Conservation (phyloP, 495 filamentous ascomycete genomes). For the Xylaria castorea region DNA sequence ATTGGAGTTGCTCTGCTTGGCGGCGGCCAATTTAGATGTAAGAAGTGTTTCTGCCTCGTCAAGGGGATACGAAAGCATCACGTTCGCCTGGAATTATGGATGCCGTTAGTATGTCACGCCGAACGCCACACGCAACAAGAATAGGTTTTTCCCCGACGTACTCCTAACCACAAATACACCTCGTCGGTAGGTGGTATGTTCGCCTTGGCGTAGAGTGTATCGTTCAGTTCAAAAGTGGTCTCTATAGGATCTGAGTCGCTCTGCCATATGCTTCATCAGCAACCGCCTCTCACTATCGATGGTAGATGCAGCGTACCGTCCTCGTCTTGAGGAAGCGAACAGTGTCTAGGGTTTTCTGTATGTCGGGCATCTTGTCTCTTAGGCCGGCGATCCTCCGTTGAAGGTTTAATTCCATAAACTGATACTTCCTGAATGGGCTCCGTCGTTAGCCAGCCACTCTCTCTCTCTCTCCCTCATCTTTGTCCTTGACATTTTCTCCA, state of each 20-base stretch:
- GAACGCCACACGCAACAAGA: background rate
- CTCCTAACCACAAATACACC: constrained; percentile 95
- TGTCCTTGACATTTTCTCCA: background rate
- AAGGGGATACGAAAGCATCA: constrained; percentile 95
- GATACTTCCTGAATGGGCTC: constrained; percentile 76
- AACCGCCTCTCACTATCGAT: background rate
- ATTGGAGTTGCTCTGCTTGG: constrained; percentile 76
- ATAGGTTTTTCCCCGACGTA: constrained; percentile 45
- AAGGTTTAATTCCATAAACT: constrained; percentile 98
- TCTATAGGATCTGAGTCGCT: constrained; percentile 71
- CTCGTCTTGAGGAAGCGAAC: constrained; percentile 80
- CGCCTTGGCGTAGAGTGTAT: constrained; percentile 92
- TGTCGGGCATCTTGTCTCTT: constrained; percentile 95
- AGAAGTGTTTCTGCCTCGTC: constrained; percentile 84
- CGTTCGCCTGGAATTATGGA: constrained; percentile 71
- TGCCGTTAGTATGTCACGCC: constrained; percentile 21
- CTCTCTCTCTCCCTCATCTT: background rate
- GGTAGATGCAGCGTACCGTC: constrained; percentile 54
- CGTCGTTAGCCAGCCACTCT: constrained; percentile 18
- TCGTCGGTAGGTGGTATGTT: constrained; percentile 82
- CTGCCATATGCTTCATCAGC: constrained; percentile 35
- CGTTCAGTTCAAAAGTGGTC: constrained; percentile 94
- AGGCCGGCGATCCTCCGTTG: constrained; percentile 81
- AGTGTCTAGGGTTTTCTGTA: constrained; percentile 95
- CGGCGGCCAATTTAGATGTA: constrained; percentile 76